Percentiles rank a stretch among this genome's conserved stretches.
These are phyloP conservation scores for Ganoderma sp. DNA, from an alignment of 1,284 basidiomycete species.

Conservation along the genomic window DNA sequence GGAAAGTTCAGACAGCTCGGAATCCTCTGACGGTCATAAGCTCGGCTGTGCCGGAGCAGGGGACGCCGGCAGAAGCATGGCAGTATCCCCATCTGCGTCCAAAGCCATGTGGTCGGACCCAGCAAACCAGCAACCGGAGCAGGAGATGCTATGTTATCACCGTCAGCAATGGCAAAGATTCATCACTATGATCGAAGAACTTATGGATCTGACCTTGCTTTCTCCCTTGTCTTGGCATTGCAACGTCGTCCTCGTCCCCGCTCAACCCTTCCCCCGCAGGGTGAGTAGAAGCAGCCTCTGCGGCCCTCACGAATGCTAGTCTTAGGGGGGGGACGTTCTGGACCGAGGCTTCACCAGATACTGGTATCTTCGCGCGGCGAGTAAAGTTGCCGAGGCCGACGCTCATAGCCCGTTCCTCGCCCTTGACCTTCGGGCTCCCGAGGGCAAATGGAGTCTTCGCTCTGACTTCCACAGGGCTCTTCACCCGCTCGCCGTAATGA, in stretches of 20 bases:
- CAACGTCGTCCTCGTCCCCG: background rate
- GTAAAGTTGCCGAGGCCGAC: background rate
- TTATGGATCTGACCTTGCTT: background rate
- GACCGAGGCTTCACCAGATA: background rate
- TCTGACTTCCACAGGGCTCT: background rate
- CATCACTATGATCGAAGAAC: background rate
- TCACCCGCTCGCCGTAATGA: background rate
- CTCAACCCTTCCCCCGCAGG: background rate
- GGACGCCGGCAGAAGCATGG: background rate
- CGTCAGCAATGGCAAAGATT: background rate
- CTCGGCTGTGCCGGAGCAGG: background rate
- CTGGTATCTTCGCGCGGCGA: background rate
- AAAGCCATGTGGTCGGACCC: background rate
- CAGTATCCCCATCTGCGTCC: background rate
- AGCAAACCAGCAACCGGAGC: background rate
- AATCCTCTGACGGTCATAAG: background rate
- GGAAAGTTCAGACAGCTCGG: slow-evolving; percentile 6
- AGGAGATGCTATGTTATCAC: too few species aligned
- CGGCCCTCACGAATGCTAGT: background rate
- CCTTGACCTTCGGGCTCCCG: background rate
- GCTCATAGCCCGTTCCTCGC: slow-evolving; percentile 6
- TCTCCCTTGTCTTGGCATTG: background rate
- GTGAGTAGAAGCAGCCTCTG: background rate
- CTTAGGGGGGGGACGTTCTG: background rate
- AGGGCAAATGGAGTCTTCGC: background rate